Conservation (phyloP, 73 alveolate genomes). For the Tetrahymena borealis region DNA sequence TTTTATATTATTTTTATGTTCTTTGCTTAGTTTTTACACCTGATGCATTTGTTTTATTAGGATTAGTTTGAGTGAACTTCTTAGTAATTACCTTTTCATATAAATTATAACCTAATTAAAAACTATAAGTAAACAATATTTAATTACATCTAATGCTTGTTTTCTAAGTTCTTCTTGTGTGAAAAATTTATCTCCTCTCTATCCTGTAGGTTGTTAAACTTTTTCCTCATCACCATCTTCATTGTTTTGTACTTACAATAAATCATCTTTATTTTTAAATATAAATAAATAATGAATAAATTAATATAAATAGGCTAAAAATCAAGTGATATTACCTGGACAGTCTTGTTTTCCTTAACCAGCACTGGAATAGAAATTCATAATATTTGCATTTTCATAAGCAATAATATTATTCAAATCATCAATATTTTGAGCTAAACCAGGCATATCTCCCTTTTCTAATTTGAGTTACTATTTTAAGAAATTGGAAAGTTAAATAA, state of each 20-base stretch:
- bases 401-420: slow-evolving; percentile 39
- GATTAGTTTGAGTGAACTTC: not conserved
- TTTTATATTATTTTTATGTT: not conserved
- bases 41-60: not conserved
- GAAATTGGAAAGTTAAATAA: not conserved
- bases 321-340: not conserved
- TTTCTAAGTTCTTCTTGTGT: slow-evolving; percentile 31
- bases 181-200: slow-evolving; percentile 12
- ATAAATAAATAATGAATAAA: no score
- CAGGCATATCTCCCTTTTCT: slow-evolving; percentile 46
- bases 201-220: not conserved
- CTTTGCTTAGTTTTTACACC: not conserved
- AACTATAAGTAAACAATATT: not conserved
- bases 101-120: not conserved
- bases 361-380: slow-evolving; percentile 43
- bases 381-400: slow-evolving; percentile 41
- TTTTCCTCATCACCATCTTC: slow-evolving; percentile 25
- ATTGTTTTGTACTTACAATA: slow-evolving; percentile 9
- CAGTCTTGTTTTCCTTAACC: slow-evolving; percentile 23
- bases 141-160: slow-evolving; percentile 30
- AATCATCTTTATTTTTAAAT: slow-evolving; percentile 9
- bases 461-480: slow-evolving; percentile 14
- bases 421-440: slow-evolving; percentile 34
- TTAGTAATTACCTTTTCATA: not conserved
- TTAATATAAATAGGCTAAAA: not conserved